These are phyloP conservation scores for Globisporangium ultimum DNA, from an alignment of 352 stramenopile species.

Conservation along the genomic window DNA sequence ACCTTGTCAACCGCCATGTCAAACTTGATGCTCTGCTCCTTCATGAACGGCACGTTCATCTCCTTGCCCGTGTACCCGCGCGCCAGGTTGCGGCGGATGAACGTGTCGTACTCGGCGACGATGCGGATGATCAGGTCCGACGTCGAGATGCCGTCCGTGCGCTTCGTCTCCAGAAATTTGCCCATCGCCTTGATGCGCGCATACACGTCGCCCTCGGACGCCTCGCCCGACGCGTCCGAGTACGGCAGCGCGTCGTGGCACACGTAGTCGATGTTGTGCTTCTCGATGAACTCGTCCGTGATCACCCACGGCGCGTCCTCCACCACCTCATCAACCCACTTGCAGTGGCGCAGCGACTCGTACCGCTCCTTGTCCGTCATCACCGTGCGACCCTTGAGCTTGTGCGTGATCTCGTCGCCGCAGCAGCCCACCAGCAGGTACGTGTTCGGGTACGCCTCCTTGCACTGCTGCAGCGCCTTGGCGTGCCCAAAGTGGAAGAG, in stretches of 20 bases:
- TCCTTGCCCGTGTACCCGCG: slow-evolving; percentile 89
- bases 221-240: slow-evolving; percentile 66
- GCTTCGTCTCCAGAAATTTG: slow-evolving; percentile 16
- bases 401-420: slow-evolving; percentile 65
- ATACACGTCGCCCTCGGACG: slow-evolving; percentile 21
- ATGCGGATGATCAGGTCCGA: slow-evolving; percentile 90
- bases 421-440: slow-evolving; percentile 86
- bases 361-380: too few species aligned
- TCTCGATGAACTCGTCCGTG: slow-evolving; percentile 77
- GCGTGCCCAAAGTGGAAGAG: slow-evolving; percentile 38
- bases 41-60: slow-evolving; percentile 90
- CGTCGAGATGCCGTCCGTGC: slow-evolving; percentile 87
- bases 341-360: slow-evolving; percentile 17
- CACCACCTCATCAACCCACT: slow-evolving; percentile 86
- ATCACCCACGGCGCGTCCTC: slow-evolving; percentile 87
- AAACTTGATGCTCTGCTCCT: slow-evolving; percentile 87
- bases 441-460: slow-evolving; percentile 83
- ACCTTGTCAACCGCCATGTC: slow-evolving; percentile 85
- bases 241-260: slow-evolving; percentile 89
- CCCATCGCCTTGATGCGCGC: too few species aligned
- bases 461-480: slow-evolving; percentile 85
- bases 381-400: too few species aligned
- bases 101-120: slow-evolving; percentile 91
- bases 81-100: slow-evolving; percentile 87
- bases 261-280: slow-evolving; percentile 87